Base-by-base conservation (phyloP, 192 early-diverging fungal genomes). In the Piromyces sp. region DNA sequence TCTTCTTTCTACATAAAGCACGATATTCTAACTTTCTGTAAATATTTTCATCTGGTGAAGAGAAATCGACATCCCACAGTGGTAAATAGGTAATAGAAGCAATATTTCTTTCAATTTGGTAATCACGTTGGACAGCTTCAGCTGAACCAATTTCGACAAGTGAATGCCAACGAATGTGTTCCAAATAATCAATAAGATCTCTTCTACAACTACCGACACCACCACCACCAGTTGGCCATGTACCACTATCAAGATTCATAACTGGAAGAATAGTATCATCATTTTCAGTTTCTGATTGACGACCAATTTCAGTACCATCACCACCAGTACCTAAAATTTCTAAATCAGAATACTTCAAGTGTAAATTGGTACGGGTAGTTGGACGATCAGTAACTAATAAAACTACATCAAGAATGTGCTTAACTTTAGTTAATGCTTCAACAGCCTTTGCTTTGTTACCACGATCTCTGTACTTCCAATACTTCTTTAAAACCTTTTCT, bases 161-260 rank as follows among this genome's bases (percentile, higher is more conserved):
- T 0, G 86, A 80, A 28, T 82, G 86, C 87, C 87, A 88, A 33
- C 87, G 87, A 37, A 88, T 82, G n/a, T 84, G 30, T n/a, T 83
- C 30, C 5, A 88, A 79, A 28, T 82, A 82, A 51, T 87, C 85
- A 81, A 88, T 86, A 31, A 88, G 42, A 84, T 88, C 87, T 28
- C 87, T 81, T 29, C 87, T 81, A 81, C 87, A 88, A 30, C 83
- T 84, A n/a, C 87, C 87, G 22, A 88, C 87, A 36, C 87, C 87
- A 42, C 87, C 87, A 30, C 87, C 87, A 30, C 87, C 87, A 30
- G 87, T 88, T 22, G 87, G 87, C 86, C 86, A 87, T 3, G 87
- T 87, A 29, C 87, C 87, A 79, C 83, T 84, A 81, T 87, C 87
- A 11, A 87, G 38, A 78, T 84, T 86, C 33, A 88, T 86, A 29